Base-by-base conservation (phyloP, 108 stramenopile species). In the Tribonema minus region DNA sequence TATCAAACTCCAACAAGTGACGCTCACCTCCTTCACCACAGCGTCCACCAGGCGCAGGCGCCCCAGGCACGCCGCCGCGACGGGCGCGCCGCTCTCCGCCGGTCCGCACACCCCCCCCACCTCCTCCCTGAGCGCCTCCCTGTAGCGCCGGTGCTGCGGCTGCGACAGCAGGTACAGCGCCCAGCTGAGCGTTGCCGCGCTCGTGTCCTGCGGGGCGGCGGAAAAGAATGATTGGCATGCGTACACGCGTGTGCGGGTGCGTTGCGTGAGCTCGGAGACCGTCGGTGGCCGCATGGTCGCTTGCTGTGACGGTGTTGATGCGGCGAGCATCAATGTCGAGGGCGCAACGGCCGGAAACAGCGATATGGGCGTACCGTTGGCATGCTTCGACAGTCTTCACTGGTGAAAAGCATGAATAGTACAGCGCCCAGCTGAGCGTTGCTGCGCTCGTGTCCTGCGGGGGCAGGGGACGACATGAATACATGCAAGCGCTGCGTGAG, bases 121-220 rank as follows among this genome's bases (percentile, higher is more conserved):
- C 39, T 68, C 36, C 6, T 68, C 38, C 35, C 67, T 33, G 46
- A 54, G 46, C 9, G 46, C 46, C 9, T 20, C 20, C 46, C 46
- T 54, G 46, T 76, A 58, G n/a, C n/a, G 28, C 54, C 66, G 23
- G 37, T 76, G 61, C 66, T 58, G 29, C 1, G 75, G 75, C n/a
- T 93, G 64, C 35, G 90, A 91, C 36, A 95, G 80, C 67, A 95
- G 85, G 81, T 95, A 92, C 76, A 95, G 71, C 26, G 92, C 91
- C 94, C 94, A 95, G 26, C 92, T 92, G 26, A 95, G 80, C 1
- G 94, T 95, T 3, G 94, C 94, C 28, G 94, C 94, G 68, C 90
- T 91, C 6, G 94, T 95, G 84, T 95, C 94, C 76, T 95, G 46
- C 20, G 9, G 46, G 9, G 46, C 20, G 9, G 46, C 46, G 20